Evolutionary conservation across 352 stramenopile species (phyloP).

Genomic region (Pythium periplocum): DNA sequence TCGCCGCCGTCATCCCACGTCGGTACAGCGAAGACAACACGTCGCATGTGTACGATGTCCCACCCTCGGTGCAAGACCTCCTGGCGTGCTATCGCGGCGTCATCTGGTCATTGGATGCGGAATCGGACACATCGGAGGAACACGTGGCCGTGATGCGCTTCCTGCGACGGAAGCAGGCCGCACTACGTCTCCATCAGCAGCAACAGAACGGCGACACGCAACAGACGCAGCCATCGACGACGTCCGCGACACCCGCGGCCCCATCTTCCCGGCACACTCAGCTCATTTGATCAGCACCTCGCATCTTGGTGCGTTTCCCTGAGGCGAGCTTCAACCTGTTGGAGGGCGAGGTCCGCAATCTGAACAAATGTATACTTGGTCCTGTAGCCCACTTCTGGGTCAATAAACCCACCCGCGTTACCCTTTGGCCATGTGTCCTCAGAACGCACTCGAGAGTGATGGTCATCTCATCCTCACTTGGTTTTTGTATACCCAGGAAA

Average conservation of each 20-base stretch:
- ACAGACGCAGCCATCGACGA: not conserved
- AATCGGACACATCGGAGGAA: constrained; percentile 6
- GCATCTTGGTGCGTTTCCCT: too few species aligned
- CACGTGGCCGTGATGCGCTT: constrained; percentile 8
- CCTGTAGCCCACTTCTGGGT: constrained; percentile 3
- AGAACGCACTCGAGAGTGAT: constrained; percentile 9
- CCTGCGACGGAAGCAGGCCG: constrained; percentile 12
- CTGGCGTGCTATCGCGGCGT: constrained; percentile 16
- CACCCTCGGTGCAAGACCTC: constrained; percentile 5
- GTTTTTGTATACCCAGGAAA: constrained; percentile 15
- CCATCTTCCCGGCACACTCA: not conserved
- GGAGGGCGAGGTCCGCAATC: too few species aligned
- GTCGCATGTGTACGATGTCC: not conserved
- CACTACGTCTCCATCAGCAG: constrained; percentile 7
- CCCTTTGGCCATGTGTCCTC: constrained; percentile 2
- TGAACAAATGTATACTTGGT: constrained; percentile 1
- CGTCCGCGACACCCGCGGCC: not conserved
- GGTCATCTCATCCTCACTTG: constrained; percentile 15
- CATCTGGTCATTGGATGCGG: constrained; percentile 13
- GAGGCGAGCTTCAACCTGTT: too few species aligned
- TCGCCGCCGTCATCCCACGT: not conserved
- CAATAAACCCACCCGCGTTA: constrained; percentile 5
- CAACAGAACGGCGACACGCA: not conserved
- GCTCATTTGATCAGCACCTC: too few species aligned
- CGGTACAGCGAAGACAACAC: not conserved